Conservation (phyloP, 139 green algal species). For the Chlamydomonas eustigma region DNA sequence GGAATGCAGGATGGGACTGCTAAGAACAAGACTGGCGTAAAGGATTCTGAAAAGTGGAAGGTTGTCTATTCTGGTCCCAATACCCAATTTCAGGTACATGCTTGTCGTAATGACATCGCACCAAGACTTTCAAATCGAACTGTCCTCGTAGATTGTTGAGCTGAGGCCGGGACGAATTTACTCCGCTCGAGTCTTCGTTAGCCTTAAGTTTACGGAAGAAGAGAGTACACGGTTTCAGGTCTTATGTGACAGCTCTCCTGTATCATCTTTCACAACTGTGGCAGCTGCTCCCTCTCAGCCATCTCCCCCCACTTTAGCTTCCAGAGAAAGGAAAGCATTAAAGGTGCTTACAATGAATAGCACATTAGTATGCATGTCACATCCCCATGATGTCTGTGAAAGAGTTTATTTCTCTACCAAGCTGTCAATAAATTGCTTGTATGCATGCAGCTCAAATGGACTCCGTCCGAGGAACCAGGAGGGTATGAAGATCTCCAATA, state of each 20-base stretch:
- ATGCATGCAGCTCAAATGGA: conserved; percentile 8
- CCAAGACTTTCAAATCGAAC: background rate
- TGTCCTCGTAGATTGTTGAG: background rate
- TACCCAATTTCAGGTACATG: no score
- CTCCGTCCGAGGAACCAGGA: background rate
- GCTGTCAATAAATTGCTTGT: background rate
- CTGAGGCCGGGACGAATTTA: background rate
- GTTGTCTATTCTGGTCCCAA: no score
- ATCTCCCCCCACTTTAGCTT: background rate
- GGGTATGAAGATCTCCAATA: background rate
- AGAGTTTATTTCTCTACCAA: background rate
- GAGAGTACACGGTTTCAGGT: background rate
- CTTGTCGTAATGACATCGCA: background rate
- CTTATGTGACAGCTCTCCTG: background rate
- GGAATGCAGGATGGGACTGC: background rate
- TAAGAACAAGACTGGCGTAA: background rate
- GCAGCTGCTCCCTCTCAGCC: background rate
- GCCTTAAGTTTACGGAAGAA: background rate
- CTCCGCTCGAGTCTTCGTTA: background rate
- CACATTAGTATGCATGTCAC: background rate
- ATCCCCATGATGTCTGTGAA: background rate
- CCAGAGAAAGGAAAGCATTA: background rate
- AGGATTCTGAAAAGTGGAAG: no score
- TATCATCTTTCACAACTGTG: background rate
- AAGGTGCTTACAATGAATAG: background rate